Evolutionary conservation across 2,329 filamentous ascomycete genomes (phyloP).

Genomic region (Albifimbria verrucaria): DNA sequence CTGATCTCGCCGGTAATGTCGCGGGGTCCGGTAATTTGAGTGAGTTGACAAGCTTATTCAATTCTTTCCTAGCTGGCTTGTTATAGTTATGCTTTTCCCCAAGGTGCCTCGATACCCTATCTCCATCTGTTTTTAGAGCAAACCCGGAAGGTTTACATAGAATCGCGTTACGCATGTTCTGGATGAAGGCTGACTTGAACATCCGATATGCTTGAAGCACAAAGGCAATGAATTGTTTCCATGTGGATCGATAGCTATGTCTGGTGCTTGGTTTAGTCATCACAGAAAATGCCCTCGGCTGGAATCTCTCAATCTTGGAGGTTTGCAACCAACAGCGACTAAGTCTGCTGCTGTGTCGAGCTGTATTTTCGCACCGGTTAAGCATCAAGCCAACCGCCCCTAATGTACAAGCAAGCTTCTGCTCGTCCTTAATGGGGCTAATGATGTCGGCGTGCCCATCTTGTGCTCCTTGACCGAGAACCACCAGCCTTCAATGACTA

Average conservation of each 20-base stretch:
- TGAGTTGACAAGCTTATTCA: neutral
- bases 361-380: too few species aligned
- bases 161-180: neutral
- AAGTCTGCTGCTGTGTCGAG: too few species aligned
- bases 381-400: too few species aligned
- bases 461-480: neutral
- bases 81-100: neutral
- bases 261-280: too few species aligned
- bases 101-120: neutral
- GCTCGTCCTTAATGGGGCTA: too few species aligned
- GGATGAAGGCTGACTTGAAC: neutral
- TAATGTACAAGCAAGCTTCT: too few species aligned
- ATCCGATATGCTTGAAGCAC: neutral
- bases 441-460: neutral
- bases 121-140: neutral
- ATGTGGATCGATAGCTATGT: too few species aligned
- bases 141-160: neutral
- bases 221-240: too few species aligned
- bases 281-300: too few species aligned
- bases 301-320: too few species aligned
- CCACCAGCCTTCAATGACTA: too few species aligned
- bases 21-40: neutral
- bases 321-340: too few species aligned
- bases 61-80: neutral
- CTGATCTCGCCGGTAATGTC: neutral